Percentiles rank a stretch among this genome's conserved stretches.
Conservation (phyloP, 768 basidiomycete genomes). For the Amanita jacksonii region DNA sequence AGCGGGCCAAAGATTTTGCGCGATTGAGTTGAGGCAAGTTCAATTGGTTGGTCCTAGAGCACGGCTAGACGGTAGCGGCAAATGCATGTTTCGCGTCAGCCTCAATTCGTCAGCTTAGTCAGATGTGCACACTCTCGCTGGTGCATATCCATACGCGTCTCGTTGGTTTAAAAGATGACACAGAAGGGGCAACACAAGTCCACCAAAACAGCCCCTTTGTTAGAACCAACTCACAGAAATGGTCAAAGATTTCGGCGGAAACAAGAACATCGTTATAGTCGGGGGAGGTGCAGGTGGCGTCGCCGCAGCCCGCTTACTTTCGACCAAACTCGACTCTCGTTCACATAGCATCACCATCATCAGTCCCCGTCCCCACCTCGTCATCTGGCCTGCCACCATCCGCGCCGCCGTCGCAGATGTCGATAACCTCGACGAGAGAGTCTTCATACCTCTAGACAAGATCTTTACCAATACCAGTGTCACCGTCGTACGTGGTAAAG, state of each 20-base stretch:
- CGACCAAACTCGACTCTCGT: conserved; percentile 33
- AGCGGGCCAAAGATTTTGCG: too few species aligned
- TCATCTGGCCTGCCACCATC: conserved; percentile 37
- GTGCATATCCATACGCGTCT: too few species aligned
- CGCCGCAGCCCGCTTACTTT: conserved; percentile 30
- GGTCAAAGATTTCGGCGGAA: conserved; percentile 12
- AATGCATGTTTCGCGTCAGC: too few species aligned
- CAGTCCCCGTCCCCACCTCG: conserved; percentile 33
- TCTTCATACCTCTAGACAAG: conserved; percentile 37
- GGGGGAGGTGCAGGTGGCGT: conserved; percentile 44
- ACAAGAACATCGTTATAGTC: conserved; percentile 34
- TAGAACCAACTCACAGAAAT: background rate
- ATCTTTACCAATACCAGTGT: conserved; percentile 35
- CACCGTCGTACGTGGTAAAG: conserved; percentile 26
- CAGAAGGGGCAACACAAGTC: too few species aligned
- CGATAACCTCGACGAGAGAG: conserved; percentile 20
- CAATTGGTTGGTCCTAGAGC: too few species aligned
- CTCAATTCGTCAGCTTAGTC: too few species aligned
- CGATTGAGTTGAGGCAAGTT: too few species aligned
- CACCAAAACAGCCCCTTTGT: too few species aligned
- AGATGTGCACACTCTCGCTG: too few species aligned
- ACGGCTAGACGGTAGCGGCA: too few species aligned
- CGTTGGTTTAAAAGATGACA: too few species aligned
- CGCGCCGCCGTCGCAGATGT: conserved; percentile 37
- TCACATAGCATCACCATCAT: conserved; percentile 43